Base-by-base conservation (phyloP, 2,329 filamentous ascomycete species). In the Aspergillus fijiensis region DNA sequence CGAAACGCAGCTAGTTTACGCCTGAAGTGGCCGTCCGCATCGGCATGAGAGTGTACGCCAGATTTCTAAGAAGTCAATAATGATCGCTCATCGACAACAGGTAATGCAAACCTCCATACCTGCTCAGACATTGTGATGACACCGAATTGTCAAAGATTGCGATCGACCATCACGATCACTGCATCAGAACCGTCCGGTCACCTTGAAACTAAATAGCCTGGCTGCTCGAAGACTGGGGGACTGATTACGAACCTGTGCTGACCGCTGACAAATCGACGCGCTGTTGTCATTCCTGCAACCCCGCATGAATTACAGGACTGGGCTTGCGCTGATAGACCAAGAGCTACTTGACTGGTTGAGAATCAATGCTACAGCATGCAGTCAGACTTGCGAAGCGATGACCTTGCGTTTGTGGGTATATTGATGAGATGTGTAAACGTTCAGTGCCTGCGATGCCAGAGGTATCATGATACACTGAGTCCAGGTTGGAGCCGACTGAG, bases 1-100 rank as follows among this genome's bases (percentile, higher is more conserved):
- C 86, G 83, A 68, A 88, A 89, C 1, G 74, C 71, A 54, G 83
- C 84, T 47, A 79, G 76, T 61, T 82, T 81, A 19, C 84, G 80
- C 2, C 79, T 75, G 67, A 86, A 87, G 12, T 80, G 77, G 11
- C 84, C 84, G 60, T 84, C 80, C 25, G 72, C 67, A 64, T 82
- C 75, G 51, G 74, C 69, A 51, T 73, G 66, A 45, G 73, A 69
- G 63, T 75, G 69, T 21, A 72, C 70, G 51, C 64, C 50, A 19
- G 59, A 45, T 16, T 63, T 52, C 67, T 69, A 45, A 29, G 7
- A 47, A 9, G 14, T 27, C 48, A 55, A 2, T n/a, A 7, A 10
- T 45, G 16, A 19, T 16, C 3, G 16, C 39, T 7, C n/a, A 19
- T 45, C 39, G 6, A 45, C 2, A 19, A 19, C 39, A 45, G 14